A percentile compares a stretch with the other conserved stretches of the same genome.
Conservation (phyloP, 768 basidiomycete species). For the Cytidiella melzeri region DNA sequence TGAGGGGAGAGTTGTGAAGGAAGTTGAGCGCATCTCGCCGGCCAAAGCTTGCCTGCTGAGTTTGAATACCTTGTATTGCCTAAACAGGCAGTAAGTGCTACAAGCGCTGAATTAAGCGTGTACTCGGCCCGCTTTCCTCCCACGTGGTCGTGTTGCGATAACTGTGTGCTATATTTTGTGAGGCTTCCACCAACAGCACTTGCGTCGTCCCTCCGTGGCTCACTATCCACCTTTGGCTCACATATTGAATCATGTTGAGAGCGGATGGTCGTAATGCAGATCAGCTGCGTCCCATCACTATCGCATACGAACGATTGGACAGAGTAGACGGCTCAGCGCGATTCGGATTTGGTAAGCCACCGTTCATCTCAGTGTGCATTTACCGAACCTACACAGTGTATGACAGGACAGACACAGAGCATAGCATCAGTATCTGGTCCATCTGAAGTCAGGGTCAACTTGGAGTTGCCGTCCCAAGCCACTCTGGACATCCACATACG, state of each 20-base stretch:
- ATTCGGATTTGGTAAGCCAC: conserved; percentile 52
- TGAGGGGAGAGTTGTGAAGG: too few relatives aligned
- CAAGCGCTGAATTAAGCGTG: too few relatives aligned
- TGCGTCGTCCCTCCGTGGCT: too few relatives aligned
- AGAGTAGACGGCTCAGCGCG: conserved; percentile 73
- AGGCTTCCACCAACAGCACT: too few relatives aligned
- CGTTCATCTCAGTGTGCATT: not conserved
- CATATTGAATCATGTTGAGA: conserved; percentile 1
- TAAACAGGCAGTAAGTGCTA: too few relatives aligned
- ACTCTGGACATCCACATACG: conserved; percentile 71
- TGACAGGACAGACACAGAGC: conserved; percentile 36
- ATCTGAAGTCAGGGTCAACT: conserved; percentile 62
- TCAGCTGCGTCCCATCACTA: conserved; percentile 32
- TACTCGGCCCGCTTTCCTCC: too few relatives aligned
- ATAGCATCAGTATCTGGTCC: conserved; percentile 77
- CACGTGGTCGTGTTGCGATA: too few relatives aligned
- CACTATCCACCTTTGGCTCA: too few relatives aligned
- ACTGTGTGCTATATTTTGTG: too few relatives aligned
- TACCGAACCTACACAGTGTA: conserved; percentile 26
- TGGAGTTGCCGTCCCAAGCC: conserved; percentile 66
- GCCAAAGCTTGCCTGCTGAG: too few relatives aligned
- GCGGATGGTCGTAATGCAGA: conserved; percentile 30
- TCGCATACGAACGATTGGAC: conserved; percentile 56
- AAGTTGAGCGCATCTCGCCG: too few relatives aligned
- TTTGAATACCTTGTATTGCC: too few relatives aligned